Evolutionary conservation across 495 filamentous ascomycete species (phyloP).

Genomic region (Tirmania nivea): DNA sequence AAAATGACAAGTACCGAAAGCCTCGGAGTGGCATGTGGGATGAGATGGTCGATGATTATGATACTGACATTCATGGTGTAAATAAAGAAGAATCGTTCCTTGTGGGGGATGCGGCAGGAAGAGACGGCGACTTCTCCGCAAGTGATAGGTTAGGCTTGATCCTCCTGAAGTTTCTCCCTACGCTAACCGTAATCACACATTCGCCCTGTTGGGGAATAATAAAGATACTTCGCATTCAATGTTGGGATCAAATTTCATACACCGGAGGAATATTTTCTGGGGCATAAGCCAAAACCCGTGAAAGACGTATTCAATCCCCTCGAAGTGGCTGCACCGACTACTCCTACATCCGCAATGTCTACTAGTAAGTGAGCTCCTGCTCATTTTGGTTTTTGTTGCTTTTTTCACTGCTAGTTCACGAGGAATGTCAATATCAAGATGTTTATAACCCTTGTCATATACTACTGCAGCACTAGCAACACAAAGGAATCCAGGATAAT

Average conservation of each 20-base stretch:
- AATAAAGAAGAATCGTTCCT: constrained; percentile 53
- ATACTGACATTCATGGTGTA: constrained; percentile 39
- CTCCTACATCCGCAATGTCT: too few relatives aligned
- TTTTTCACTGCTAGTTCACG: too few relatives aligned
- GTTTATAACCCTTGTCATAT: too few relatives aligned
- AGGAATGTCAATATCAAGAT: too few relatives aligned
- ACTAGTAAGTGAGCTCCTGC: too few relatives aligned
- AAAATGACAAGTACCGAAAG: constrained; percentile 60
- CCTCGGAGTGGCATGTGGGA: constrained; percentile 78
- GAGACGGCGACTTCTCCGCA: constrained; percentile 47
- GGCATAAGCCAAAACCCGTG: constrained; percentile 38
- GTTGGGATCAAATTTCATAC: constrained; percentile 58
- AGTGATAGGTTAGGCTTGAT: constrained; percentile 41
- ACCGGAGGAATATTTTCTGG: constrained; percentile 78
- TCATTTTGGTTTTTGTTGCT: too few relatives aligned
- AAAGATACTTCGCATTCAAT: constrained; percentile 60
- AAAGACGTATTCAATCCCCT: constrained; percentile 44
- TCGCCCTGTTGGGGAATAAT: neutral
- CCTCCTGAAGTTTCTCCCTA: neutral
- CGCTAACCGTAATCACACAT: neutral
- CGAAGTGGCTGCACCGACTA: neutral
- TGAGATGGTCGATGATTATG: constrained; percentile 53
- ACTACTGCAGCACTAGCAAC: too few relatives aligned
- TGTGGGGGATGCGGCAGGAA: constrained; percentile 72
- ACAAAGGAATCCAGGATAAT: too few relatives aligned